A percentile compares a stretch with the other conserved stretches of the same genome.
These are phyloP conservation scores for Blumeria graminis DNA, from an alignment of 2,329 filamentous ascomycete species.

Conservation along the genomic window DNA sequence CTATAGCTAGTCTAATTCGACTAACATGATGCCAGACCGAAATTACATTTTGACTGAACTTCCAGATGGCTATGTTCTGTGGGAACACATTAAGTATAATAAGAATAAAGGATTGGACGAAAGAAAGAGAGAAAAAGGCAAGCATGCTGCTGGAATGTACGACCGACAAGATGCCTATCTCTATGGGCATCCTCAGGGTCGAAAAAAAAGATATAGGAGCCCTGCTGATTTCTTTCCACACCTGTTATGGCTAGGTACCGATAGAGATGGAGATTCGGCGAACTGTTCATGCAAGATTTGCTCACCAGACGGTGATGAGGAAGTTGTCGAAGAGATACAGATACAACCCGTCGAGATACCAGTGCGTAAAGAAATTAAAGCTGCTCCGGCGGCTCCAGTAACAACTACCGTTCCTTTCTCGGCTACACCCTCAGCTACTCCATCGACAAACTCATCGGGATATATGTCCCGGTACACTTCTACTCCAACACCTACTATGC, in stretches of 20 bases:
- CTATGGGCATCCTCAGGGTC: slow-evolving; percentile 31
- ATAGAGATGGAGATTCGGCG: slow-evolving; percentile 23
- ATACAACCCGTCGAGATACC: background rate
- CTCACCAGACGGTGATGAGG: slow-evolving; percentile 22
- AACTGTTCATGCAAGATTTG: slow-evolving; percentile 35
- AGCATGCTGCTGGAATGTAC: slow-evolving; percentile 21
- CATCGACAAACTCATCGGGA: background rate
- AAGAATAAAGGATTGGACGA: slow-evolving; percentile 18
- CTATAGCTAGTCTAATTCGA: background rate
- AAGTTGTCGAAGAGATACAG: slow-evolving; percentile 16
- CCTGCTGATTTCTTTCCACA: slow-evolving; percentile 36
- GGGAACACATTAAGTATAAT: slow-evolving; percentile 30
- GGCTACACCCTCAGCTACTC: background rate
- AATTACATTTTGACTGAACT: slow-evolving; percentile 27
- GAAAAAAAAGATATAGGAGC: slow-evolving; percentile 31
- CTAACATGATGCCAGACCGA: slow-evolving; percentile 9
- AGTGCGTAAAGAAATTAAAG: background rate
- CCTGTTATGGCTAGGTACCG: slow-evolving; percentile 29
- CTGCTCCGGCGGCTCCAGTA: background rate
- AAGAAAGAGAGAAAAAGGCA: slow-evolving; percentile 19
- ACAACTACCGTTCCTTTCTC: background rate
- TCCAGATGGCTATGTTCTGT: slow-evolving; percentile 31
- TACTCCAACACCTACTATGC: background rate
- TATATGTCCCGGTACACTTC: background rate
- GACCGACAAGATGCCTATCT: slow-evolving; percentile 34